These are phyloP conservation scores for Coemansia sp. DNA, from an alignment of 192 early-diverging fungal genomes.

Conservation along the genomic window DNA sequence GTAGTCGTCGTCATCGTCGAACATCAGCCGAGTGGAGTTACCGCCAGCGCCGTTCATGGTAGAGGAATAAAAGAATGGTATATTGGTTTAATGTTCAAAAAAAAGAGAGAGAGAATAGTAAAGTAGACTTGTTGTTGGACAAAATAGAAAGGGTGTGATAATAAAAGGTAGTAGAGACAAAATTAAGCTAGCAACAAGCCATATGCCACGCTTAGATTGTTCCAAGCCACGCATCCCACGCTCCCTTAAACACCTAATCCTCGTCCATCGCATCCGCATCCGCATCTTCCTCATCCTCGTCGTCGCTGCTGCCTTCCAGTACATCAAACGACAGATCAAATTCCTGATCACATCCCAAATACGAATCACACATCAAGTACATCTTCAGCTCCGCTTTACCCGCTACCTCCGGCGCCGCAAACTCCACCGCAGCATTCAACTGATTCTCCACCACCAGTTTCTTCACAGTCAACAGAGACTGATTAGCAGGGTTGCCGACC, in stretches of 20 bases:
- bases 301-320: slow-evolving; percentile 15
- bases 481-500: slow-evolving; percentile 75
- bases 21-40: slow-evolving; percentile 45
- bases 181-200: too few relatives aligned
- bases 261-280: slow-evolving; percentile 2
- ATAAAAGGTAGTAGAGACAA: too few relatives aligned
- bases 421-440: slow-evolving; percentile 75
- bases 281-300: slow-evolving; percentile 58
- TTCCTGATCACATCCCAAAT: slow-evolving; percentile 96
- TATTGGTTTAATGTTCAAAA: neutral
- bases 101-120: neutral
- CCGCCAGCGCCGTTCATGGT: slow-evolving; percentile 47
- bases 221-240: neutral
- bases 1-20: slow-evolving; percentile 49
- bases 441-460: slow-evolving; percentile 69
- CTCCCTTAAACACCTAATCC: neutral
- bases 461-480: slow-evolving; percentile 87
- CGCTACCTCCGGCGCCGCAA: slow-evolving; percentile 71
- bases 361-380: slow-evolving; percentile 93
- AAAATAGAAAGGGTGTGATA: too few relatives aligned
- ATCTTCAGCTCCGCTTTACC: slow-evolving; percentile 70
- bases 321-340: slow-evolving; percentile 71
- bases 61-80: neutral
- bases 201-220: neutral
- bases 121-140: too few relatives aligned